phyloP scores from a whole-genome alignment of 768 basidiomycete species.

The Lentinula guzmanii region DNA sequence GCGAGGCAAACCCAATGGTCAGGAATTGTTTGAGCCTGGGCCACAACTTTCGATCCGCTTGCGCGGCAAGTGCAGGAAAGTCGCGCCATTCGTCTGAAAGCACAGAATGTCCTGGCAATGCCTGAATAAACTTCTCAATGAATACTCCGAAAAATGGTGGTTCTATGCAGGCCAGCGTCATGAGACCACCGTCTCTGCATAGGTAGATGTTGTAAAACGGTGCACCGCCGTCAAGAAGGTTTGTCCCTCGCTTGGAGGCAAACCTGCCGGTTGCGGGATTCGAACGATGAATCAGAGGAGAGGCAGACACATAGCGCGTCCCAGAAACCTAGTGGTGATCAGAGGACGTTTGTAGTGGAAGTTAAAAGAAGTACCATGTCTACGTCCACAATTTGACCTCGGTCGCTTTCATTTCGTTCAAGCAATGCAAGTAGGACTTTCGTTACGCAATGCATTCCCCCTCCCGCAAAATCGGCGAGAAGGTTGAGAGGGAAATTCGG shows the following conservation, averaged over 20 bases:
- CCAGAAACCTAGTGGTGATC: conserved; percentile 60
- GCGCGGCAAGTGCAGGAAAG: conserved; percentile 26
- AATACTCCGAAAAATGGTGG: conserved; percentile 66
- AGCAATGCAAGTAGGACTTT: conserved; percentile 74
- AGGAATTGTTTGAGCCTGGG: conserved; percentile 50
- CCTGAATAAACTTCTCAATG: conserved; percentile 44
- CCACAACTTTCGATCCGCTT: conserved; percentile 48
- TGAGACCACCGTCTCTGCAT: conserved; percentile 67
- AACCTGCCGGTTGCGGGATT: conserved; percentile 19
- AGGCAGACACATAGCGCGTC: conserved; percentile 70
- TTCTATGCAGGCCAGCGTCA: conserved; percentile 74
- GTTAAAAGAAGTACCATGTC: conserved; percentile 57
- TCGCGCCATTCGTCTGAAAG: conserved; percentile 52
- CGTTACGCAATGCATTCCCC: conserved; percentile 58
- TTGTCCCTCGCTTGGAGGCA: conserved; percentile 46
- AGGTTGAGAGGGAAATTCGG: conserved; percentile 72
- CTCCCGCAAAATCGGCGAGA: conserved; percentile 71
- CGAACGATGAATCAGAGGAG: conserved; percentile 47
- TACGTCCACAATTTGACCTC: conserved; percentile 66
- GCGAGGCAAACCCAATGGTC: conserved; percentile 53
- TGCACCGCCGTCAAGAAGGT: conserved; percentile 68
- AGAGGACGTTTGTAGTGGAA: neutral
- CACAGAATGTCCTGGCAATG: conserved; percentile 39
- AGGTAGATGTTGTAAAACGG: conserved; percentile 75
- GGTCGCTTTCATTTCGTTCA: conserved; percentile 57